These are phyloP conservation scores for Nitzschia sp. DNA, from an alignment of 108 stramenopile species.

Conservation along the genomic window DNA sequence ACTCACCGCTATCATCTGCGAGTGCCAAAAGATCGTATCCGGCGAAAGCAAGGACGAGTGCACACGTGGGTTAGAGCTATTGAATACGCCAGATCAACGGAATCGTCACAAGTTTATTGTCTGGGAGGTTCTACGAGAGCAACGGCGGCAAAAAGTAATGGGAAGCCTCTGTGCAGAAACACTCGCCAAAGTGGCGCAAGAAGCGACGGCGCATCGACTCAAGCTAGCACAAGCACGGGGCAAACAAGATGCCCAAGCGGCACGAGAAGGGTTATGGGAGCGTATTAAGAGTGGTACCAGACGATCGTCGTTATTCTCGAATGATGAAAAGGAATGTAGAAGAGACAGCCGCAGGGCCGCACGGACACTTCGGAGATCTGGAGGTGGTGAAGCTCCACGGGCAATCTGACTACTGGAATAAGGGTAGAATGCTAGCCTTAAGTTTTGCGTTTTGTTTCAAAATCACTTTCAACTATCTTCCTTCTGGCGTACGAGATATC, in stretches of 20 bases:
- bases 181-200: neutral
- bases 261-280: neutral
- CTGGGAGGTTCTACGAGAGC: neutral
- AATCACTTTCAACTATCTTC: too few species aligned
- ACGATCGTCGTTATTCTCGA: neutral
- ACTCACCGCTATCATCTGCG: neutral
- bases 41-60: neutral
- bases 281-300: neutral
- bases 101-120: neutral
- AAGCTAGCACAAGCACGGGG: neutral
- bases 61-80: neutral
- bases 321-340: neutral
- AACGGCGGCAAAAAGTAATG: neutral
- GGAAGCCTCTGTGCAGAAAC: neutral
- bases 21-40: neutral
- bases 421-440: too few species aligned
- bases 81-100: neutral
- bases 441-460: too few species aligned
- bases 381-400: neutral
- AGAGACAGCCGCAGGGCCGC: neutral
- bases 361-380: neutral
- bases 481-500: too few species aligned
- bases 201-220: neutral
- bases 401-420: too few species aligned
- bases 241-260: slow-evolving; percentile 8